Base-by-base conservation (phyloP, 1,139 yeast genomes). In the Blastobotrys ciferrii region DNA sequence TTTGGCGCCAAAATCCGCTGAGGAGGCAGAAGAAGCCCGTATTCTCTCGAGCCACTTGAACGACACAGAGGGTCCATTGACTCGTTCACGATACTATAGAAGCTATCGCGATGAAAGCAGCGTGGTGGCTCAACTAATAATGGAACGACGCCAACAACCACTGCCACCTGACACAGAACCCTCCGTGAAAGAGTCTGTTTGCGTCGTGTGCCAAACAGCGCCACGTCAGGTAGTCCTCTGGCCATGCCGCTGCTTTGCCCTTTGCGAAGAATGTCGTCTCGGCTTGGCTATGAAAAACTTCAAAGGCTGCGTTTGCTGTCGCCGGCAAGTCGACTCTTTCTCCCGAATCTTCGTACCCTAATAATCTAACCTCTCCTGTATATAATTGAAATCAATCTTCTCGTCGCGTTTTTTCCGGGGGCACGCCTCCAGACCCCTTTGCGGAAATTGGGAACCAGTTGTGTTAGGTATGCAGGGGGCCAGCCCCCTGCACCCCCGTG, bases 171-270 rank as follows among this genome's bases (percentile, higher is more conserved):
- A 32, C 12, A n/a, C 46, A 3, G 45, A 40, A 11, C 43, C 46
- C 9, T 32, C 42, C 25, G 42, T 37, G 6, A 37, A 17, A 6
- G 44, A 46, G 47, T n/a, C 49, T 17, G 48, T 67, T 3, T 89
- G 98, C 67, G 95, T 87, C 2, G 84, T 89, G 1, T 89, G 98
- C 64, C 94, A 86, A 57, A 74, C 76, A 9, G 80, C 84, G 50
- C 77, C 81, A 6, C 75, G 97, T 56, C 87, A 84, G 53, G 78
- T 89, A 38, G 82, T 89, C 13, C 72, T 92, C 2, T 89, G 97
- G 97, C 98, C 98, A 1, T 89, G 98, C 64, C 78, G 82, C 58
- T 89, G 98, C 65, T 79, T 89, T 55, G 89, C 96, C 0, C 74
- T 89, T 6, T 89, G 98, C 65, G 96, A 88, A 54, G 76, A 80